Evolutionary conservation across 1,139 yeast species (phyloP).

Genomic region (Schizosaccharomyces versatilis): DNA sequence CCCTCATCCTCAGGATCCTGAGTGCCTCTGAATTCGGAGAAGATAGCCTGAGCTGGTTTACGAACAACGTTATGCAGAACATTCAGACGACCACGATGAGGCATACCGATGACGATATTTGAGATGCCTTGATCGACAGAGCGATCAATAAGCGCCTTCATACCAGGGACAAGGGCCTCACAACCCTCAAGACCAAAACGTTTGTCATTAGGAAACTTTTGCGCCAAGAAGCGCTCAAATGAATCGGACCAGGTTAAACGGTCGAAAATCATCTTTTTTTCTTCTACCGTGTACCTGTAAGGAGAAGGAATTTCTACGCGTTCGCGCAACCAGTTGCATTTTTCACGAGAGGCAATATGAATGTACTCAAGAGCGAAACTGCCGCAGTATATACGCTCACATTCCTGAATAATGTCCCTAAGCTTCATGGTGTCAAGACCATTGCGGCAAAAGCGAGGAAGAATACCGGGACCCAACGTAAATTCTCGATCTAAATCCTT

Average conservation of each 20-base stretch:
- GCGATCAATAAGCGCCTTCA: conserved; percentile 84
- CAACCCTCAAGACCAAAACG: conserved; percentile 98
- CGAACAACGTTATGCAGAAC: conserved; percentile 94
- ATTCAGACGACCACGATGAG: conserved; percentile 97
- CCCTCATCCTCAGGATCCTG: conserved; percentile 59
- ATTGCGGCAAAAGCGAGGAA: conserved; percentile 60
- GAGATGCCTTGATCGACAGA: conserved; percentile 85
- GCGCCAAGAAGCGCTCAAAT: conserved; percentile 74
- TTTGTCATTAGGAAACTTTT: conserved; percentile 95
- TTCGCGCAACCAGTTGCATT: conserved; percentile 96
- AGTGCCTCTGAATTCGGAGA: conserved; percentile 86
- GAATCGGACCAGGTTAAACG: conserved; percentile 92
- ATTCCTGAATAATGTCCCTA: conserved; percentile 50
- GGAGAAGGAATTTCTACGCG: conserved; percentile 85
- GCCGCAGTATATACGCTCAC: conserved; percentile 73
- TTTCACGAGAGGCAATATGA: conserved; percentile 85
- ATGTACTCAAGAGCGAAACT: conserved; percentile 85
- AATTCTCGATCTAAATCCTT: conserved; percentile 65
- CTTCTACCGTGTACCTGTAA: conserved; percentile 60
- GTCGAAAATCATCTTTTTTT: conserved; percentile 89
- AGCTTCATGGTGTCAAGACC: conserved; percentile 41
- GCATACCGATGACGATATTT: conserved; percentile 96
- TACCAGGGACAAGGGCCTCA: conserved; percentile 88
- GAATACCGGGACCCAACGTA: conserved; percentile 89
- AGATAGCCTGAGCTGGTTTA: conserved; percentile 93